Base-by-base conservation (phyloP, 139 green algal species). In the Micractinium sp. region DNA sequence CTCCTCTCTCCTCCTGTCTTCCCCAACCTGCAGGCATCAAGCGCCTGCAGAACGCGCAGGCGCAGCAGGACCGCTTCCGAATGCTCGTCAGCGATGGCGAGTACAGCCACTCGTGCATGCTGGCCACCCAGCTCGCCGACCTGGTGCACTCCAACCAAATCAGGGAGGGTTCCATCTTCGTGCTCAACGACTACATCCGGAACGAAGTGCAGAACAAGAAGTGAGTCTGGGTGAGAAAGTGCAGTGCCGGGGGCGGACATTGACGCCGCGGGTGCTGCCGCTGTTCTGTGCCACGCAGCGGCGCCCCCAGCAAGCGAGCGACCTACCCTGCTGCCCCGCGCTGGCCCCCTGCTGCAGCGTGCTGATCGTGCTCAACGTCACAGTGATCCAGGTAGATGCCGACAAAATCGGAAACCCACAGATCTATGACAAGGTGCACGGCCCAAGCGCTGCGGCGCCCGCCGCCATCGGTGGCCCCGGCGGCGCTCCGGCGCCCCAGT, bases 121-220 rank as follows among this genome's bases (percentile, higher is more conserved):
- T 98, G 36, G 94, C 96, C 22, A 96, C 94, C 0, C 95, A 99
- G 92, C 85, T 99, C 33, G 94, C 94, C 31, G 88, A 96, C 0
- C 63, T 95, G 20, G 92, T 96, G 7, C 85, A 91, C 19, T 56
- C 75, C 3, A 75, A 89, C 25, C 19, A 89, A 2, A 38, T 99
- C 0, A 61, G 83, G 16, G 87, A 94, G 27, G 90, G 90, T 61
- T 89, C 91, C 5, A 90, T 98, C 20, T 39, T 98, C 0, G 63
- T 88, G 14, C 73, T 98, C 0, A 69, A 82, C 0, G 96, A 98
- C 82, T 89, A 89, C 74, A 88, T 93, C 27, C 53, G 79, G 39
- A 91, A 93, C 74, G 19, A 75, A 36, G 82, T 89, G n/a, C 56
- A 86, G 33, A 77, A 78, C n/a, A 93, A 93, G 29, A 89, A 89